Conservation (phyloP, 179 eudicot genomes). For the Silene noctiflora region DNA sequence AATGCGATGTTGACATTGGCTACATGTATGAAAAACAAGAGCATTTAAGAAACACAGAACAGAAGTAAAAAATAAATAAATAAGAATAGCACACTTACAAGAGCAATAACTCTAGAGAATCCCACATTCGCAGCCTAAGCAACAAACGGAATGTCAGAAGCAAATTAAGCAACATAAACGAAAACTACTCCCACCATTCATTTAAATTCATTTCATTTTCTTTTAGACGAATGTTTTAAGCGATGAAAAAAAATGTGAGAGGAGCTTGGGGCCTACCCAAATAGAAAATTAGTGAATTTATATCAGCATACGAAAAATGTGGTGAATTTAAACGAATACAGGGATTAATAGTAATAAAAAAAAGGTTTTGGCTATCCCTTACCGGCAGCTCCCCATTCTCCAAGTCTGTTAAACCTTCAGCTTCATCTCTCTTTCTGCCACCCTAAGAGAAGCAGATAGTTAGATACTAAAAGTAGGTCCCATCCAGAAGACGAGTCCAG, state of each 20-base stretch:
- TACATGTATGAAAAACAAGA: neutral
- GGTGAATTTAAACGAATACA: neutral
- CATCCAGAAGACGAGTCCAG: conserved; percentile 1
- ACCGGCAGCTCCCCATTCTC: conserved; percentile 73
- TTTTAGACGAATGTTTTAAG: neutral
- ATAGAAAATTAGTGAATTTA: neutral
- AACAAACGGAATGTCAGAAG: conserved; percentile 20
- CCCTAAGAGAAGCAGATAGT: conserved; percentile 20
- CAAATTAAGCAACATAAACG: conserved; percentile 4
- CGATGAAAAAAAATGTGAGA: neutral
- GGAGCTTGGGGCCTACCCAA: neutral
- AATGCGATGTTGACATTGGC: conserved; percentile 2
- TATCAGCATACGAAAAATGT: no score
- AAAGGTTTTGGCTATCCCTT: conserved; percentile 18
- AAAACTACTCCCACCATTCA: neutral
- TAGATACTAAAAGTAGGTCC: neutral
- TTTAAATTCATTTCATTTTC: neutral
- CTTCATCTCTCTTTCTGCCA: conserved; percentile 28
- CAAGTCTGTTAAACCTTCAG: conserved; percentile 50
- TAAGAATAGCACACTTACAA: conserved; percentile 43
- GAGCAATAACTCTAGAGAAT: conserved; percentile 61
- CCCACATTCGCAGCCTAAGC: conserved; percentile 79
- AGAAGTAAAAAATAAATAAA: neutral
- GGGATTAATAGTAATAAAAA: neutral
- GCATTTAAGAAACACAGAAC: neutral